These are phyloP conservation scores for Neurospora intermedia DNA, from an alignment of 495 filamentous ascomycete genomes.

Conservation along the genomic window DNA sequence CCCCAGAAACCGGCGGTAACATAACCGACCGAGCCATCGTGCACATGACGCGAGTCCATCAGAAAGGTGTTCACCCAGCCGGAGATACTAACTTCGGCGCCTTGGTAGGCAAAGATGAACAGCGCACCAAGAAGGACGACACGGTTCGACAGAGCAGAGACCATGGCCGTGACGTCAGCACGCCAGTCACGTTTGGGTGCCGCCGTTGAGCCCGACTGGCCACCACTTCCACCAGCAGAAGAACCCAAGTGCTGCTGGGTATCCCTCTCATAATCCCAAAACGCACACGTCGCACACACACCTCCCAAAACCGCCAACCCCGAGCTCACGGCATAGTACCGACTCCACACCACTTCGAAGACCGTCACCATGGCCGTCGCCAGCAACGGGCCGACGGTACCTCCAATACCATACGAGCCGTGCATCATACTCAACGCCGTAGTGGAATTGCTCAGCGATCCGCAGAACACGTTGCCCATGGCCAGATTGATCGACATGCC, in stretches of 20 bases:
- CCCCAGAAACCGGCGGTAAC: conserved; percentile 79
- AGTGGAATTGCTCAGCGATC: conserved; percentile 53
- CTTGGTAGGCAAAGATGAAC: conserved; percentile 77
- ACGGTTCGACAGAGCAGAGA: conserved; percentile 40
- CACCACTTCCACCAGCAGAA: conserved; percentile 9
- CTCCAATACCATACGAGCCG: conserved; percentile 65
- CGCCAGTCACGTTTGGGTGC: neutral
- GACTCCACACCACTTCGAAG: conserved; percentile 39
- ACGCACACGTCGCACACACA: conserved; percentile 44
- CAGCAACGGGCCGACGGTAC: conserved; percentile 56
- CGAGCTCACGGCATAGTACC: conserved; percentile 50
- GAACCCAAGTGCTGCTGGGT: neutral
- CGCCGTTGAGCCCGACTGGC: neutral
- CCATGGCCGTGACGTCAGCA: conserved; percentile 19
- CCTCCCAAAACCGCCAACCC: conserved; percentile 39
- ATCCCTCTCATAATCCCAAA: conserved; percentile 44
- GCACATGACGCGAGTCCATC: conserved; percentile 55
- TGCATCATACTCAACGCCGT: conserved; percentile 53
- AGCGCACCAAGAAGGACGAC: conserved; percentile 58
- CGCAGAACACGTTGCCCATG: conserved; percentile 65
- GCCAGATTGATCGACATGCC: conserved; percentile 58
- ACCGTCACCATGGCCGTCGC: conserved; percentile 52
- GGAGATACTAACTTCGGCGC: conserved; percentile 66
- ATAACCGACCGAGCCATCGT: conserved; percentile 60
- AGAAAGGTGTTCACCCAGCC: conserved; percentile 78